These are phyloP conservation scores for Neurospora discreta DNA, from an alignment of 495 filamentous ascomycete genomes.

Conservation along the genomic window DNA sequence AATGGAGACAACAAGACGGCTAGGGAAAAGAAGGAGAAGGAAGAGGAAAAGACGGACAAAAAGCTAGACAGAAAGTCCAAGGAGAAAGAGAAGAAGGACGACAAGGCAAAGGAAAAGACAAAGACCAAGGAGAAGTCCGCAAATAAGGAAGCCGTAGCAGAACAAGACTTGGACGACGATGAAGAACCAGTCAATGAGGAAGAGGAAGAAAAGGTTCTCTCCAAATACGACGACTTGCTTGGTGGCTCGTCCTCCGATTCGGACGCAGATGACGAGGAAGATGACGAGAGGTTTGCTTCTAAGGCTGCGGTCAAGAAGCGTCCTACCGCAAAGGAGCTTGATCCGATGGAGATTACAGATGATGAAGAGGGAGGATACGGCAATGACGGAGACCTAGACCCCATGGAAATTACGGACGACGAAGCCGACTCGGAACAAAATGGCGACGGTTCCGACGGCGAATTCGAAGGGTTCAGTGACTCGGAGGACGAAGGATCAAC, in stretches of 20 bases:
- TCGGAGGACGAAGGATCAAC: not conserved
- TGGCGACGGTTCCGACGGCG: not conserved
- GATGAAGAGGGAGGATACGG: conserved; percentile 9
- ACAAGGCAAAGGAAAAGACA: conserved; percentile 5
- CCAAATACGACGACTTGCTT: conserved; percentile 7
- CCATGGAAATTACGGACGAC: conserved; percentile 12
- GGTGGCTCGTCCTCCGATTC: conserved; percentile 11
- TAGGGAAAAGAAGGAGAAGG: conserved; percentile 3
- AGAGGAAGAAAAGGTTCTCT: conserved; percentile 9
- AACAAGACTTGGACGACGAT: not conserved
- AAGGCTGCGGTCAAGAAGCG: conserved; percentile 1
- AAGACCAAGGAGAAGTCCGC: conserved; percentile 11
- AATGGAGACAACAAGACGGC: not conserved
- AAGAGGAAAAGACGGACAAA: not conserved
- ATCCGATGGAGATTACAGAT: conserved; percentile 9
- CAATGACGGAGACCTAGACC: conserved; percentile 1
- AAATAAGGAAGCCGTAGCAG: conserved; percentile 5
- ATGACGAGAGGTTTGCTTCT: conserved; percentile 6
- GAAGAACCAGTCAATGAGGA: conserved; percentile 2
- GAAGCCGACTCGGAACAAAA: conserved; percentile 2
- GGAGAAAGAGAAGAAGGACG: conserved; percentile 11
- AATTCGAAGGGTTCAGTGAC: conserved; percentile 11
- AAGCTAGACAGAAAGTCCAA: conserved; percentile 12
- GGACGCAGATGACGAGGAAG: conserved; percentile 3
- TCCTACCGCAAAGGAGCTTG: conserved; percentile 5